Evolutionary conservation across 2,329 filamentous ascomycete species (phyloP).

Genomic region (Aspergillus intermedius): DNA sequence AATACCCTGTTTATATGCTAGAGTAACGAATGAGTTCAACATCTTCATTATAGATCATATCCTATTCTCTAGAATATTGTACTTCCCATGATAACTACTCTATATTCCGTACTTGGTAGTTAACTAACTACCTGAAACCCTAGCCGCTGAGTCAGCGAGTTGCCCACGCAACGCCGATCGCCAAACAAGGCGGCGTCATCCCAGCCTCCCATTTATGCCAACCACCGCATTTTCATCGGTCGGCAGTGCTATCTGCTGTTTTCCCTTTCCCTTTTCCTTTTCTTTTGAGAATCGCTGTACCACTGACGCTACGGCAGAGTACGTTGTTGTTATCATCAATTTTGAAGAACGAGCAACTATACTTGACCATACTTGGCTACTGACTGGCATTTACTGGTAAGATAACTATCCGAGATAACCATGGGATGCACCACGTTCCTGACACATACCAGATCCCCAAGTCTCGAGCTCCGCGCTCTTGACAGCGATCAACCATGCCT

Average conservation of each 20-base stretch:
- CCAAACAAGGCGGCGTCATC: conserved; percentile 24
- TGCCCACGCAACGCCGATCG: conserved; percentile 19
- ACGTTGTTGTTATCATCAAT: neutral
- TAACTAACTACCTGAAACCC: neutral
- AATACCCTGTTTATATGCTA: conserved; percentile 3
- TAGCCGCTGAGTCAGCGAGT: conserved; percentile 21
- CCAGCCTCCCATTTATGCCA: conserved; percentile 32
- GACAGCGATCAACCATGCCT: conserved; percentile 25
- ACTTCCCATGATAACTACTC: too few relatives aligned
- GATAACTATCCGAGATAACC: neutral
- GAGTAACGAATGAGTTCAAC: neutral
- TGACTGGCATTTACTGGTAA: neutral
- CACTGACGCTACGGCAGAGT: neutral
- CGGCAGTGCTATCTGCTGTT: conserved; percentile 2
- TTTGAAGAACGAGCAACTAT: neutral
- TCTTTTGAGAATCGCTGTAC: neutral
- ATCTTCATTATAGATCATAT: neutral
- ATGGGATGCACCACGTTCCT: conserved; percentile 7
- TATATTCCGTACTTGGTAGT: too few relatives aligned
- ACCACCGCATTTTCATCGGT: conserved; percentile 29
- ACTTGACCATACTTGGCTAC: too few relatives aligned
- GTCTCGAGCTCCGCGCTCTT: conserved; percentile 33
- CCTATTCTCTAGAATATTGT: neutral
- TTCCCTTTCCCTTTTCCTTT: conserved; percentile 1
- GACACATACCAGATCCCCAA: conserved; percentile 1